Conservation (phyloP, 768 basidiomycete genomes). For the Amanita pseudoporphyria region DNA sequence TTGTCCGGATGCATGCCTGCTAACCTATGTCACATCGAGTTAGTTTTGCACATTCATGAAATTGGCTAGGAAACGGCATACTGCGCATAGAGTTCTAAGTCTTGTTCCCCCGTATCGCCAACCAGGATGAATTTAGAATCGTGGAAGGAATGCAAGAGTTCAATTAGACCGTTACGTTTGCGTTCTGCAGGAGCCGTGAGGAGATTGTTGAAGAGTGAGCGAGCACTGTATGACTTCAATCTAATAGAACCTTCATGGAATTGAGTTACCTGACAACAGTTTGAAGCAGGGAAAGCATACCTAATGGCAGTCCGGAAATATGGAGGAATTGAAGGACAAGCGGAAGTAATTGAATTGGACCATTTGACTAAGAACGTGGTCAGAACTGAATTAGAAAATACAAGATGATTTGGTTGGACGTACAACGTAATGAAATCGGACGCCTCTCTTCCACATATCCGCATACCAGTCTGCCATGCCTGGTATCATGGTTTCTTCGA, state of each 20-base stretch:
- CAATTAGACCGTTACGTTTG: slow-evolving; percentile 74
- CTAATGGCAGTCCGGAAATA: slow-evolving; percentile 58
- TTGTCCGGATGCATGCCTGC: slow-evolving; percentile 62
- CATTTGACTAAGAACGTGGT: slow-evolving; percentile 55
- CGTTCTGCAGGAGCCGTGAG: slow-evolving; percentile 74
- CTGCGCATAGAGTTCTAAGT: slow-evolving; percentile 83
- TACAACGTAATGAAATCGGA: slow-evolving; percentile 84
- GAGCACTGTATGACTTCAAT: slow-evolving; percentile 78
- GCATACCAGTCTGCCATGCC: slow-evolving; percentile 80
- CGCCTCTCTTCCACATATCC: slow-evolving; percentile 58
- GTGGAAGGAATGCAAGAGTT: slow-evolving; percentile 67
- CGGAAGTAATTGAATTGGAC: slow-evolving; percentile 77
- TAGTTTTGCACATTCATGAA: neutral
- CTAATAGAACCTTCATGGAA: slow-evolving; percentile 55
- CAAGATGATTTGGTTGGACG: slow-evolving; percentile 19
- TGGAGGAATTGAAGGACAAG: slow-evolving; percentile 69
- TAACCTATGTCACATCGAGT: slow-evolving; percentile 23
- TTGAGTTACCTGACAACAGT: neutral
- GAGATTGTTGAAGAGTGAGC: slow-evolving; percentile 75
- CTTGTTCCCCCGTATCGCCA: slow-evolving; percentile 93
- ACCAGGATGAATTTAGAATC: slow-evolving; percentile 73
- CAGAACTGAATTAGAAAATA: neutral
- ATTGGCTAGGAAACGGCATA: slow-evolving; percentile 17
- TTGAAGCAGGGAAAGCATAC: slow-evolving; percentile 20
- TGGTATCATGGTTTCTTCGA: slow-evolving; percentile 69